These are phyloP conservation scores for Leishmania martiniquensis DNA, from an alignment of 208 protist genomes.

Conservation along the genomic window DNA sequence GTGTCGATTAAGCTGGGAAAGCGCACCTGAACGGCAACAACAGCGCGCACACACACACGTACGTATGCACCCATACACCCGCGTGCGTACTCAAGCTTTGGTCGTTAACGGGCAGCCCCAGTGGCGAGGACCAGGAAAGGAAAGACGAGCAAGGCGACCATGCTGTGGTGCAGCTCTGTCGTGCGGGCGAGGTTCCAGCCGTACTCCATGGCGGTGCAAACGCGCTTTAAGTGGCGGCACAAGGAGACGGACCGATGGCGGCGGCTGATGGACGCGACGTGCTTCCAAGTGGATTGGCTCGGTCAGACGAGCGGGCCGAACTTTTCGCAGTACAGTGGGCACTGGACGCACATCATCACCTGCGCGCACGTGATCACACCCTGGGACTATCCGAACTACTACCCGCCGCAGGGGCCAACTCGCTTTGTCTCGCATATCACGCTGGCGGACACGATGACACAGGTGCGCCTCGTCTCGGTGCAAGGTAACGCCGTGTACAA, in stretches of 20 bases:
- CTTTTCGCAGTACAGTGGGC: conserved; percentile 83
- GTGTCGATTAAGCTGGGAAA: not conserved
- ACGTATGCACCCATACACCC: not conserved
- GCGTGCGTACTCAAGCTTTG: not conserved
- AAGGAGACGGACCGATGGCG: conserved; percentile 93
- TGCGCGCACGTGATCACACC: conserved; percentile 91
- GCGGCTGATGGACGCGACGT: conserved; percentile 90
- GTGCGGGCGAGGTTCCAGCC: conserved; percentile 80
- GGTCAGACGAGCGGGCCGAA: conserved; percentile 78
- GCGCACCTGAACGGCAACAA: not conserved
- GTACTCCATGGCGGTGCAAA: conserved; percentile 89
- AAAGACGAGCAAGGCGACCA: not conserved
- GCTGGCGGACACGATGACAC: conserved; percentile 86
- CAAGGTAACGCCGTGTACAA: conserved; percentile 87
- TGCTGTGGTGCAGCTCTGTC: conserved; percentile 17
- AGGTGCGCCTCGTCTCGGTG: conserved; percentile 78
- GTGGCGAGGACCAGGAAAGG: not conserved
- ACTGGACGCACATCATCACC: conserved; percentile 91
- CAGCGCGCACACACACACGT: not conserved
- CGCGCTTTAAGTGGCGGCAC: conserved; percentile 91
- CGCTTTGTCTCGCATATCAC: conserved; percentile 90
- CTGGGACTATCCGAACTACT: conserved; percentile 93
- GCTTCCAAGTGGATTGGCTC: conserved; percentile 87
- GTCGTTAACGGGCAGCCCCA: not conserved
- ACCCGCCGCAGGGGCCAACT: conserved; percentile 78